Conservation (phyloP, 768 basidiomycete genomes). For the Gymnopilus dilepis region DNA sequence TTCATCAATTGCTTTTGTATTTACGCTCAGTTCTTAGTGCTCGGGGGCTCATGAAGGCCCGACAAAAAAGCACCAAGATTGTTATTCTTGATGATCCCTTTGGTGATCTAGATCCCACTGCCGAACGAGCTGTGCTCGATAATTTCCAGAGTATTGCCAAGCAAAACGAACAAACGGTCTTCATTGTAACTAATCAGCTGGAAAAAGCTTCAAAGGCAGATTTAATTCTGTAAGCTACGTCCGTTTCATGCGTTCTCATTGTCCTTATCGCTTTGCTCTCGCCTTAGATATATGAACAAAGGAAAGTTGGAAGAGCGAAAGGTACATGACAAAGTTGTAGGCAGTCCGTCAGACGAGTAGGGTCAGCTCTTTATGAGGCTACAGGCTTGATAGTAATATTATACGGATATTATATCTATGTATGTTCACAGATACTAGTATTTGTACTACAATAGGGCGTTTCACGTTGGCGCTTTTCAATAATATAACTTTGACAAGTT, state of each 20-base stretch:
- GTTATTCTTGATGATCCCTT: conserved; percentile 59
- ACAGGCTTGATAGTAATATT: conserved; percentile 22
- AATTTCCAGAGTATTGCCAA: conserved; percentile 34
- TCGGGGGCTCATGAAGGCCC: conserved; percentile 43
- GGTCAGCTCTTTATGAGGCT: conserved; percentile 35
- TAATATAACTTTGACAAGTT: too few relatives aligned
- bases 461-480: too few relatives aligned
- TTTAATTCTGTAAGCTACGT: conserved; percentile 54
- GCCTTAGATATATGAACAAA: conserved; percentile 42
- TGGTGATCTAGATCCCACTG: conserved; percentile 52
- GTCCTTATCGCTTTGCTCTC: not conserved
- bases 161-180: conserved; percentile 50
- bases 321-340: conserved; percentile 39
- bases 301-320: conserved; percentile 40
- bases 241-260: not conserved
- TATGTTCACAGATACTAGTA: too few relatives aligned
- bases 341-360: conserved; percentile 29
- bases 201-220: conserved; percentile 50
- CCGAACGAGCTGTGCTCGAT: conserved; percentile 49
- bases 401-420: too few relatives aligned
- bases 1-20: not conserved
- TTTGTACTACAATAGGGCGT: too few relatives aligned
- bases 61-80: conserved; percentile 41
- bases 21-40: conserved; percentile 34
- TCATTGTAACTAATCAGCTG: conserved; percentile 56